Conservation (phyloP, 371 early-diverging fungal species). For the Zopfochytrium polystomum region DNA sequence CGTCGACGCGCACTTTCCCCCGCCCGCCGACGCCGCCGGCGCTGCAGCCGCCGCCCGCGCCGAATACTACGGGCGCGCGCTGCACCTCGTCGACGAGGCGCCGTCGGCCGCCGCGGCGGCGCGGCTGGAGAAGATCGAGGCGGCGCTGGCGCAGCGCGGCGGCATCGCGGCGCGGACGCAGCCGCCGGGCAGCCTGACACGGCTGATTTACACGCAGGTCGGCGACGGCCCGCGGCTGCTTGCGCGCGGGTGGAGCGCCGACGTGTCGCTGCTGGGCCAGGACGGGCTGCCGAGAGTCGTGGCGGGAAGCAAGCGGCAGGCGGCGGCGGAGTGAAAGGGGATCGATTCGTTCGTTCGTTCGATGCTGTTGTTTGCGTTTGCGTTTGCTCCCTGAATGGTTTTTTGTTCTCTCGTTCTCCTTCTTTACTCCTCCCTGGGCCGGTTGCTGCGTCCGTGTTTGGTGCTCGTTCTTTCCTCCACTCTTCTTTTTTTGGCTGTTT, state of each 20-base stretch:
- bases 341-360: no score
- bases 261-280: constrained; percentile 33
- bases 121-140: constrained; percentile 15
- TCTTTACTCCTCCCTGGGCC: no score
- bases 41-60: constrained; percentile 46
- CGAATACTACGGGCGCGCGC: constrained; percentile 52
- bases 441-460: no score
- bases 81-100: constrained; percentile 27
- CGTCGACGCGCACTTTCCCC: constrained; percentile 82
- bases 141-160: constrained; percentile 32
- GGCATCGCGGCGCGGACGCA: constrained; percentile 61
- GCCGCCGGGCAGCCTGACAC: constrained; percentile 70
- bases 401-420: no score
- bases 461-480: no score
- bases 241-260: constrained; percentile 32
- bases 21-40: constrained; percentile 38
- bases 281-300: constrained; percentile 30
- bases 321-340: no score
- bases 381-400: no score
- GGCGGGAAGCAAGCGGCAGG: no score
- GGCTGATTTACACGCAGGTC: constrained; percentile 85
- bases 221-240: constrained; percentile 92
- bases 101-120: constrained; percentile 16
- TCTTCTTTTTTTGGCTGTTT: no score
- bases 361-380: no score